These are phyloP conservation scores for Hura crepitans DNA, from an alignment of 441 rosid species.

Conservation along the genomic window DNA sequence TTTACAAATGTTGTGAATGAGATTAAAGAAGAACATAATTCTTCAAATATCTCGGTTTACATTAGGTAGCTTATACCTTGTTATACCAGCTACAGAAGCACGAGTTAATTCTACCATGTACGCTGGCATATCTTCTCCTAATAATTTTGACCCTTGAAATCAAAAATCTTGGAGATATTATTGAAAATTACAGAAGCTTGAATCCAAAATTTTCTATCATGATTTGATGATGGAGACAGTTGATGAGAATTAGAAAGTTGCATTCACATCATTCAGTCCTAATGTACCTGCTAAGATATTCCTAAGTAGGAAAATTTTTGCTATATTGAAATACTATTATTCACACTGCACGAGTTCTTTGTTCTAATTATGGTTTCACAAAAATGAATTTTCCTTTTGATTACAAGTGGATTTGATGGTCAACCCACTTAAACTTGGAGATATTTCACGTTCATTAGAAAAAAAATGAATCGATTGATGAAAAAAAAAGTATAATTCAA, in stretches of 20 bases:
- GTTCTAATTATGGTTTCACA: not conserved
- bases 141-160: constrained; percentile 6
- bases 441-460: constrained; percentile 70
- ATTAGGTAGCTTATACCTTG: not conserved
- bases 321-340: not conserved
- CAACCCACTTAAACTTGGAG: constrained; percentile 87
- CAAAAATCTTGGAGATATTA: constrained; percentile 4
- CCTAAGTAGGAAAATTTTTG: constrained; percentile 49
- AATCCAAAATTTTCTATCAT: constrained; percentile 15
- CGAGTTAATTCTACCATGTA: not conserved
- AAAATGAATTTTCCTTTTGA: constrained; percentile 14
- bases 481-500: too few species aligned
- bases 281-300: constrained; percentile 95
- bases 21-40: not conserved
- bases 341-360: constrained; percentile 7
- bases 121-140: not conserved
- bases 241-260: constrained; percentile 91
- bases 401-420: constrained; percentile 95
- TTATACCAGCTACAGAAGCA: not conserved
- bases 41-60: not conserved
- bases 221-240: constrained; percentile 55
- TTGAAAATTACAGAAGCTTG: constrained; percentile 4
- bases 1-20: not conserved
- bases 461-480: too few species aligned
- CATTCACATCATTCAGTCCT: constrained; percentile 85